phyloP scores from a whole-genome alignment of 257 asterid species.

The Echites panduratus region DNA sequence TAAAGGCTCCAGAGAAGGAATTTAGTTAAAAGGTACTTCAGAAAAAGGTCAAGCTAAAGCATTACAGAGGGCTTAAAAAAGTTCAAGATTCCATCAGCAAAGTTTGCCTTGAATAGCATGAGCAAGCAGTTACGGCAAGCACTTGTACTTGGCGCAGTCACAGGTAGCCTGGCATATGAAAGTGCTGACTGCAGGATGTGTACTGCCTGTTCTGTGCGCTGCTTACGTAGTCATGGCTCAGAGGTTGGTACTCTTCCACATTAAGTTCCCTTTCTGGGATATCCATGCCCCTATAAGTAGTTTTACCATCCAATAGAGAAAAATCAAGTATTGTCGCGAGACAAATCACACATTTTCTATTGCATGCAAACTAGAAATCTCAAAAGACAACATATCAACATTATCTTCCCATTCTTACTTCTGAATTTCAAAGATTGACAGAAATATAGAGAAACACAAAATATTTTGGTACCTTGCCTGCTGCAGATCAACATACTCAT shows the following conservation, averaged over 20 bases:
- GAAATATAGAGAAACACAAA: not conserved
- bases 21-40: not conserved
- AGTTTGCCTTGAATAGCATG: not conserved
- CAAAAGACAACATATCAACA: too few relatives aligned
- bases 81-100: not conserved
- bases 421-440: not conserved
- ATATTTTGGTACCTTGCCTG: not conserved
- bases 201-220: not conserved
- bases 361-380: too few relatives aligned
- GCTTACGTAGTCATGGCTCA: not conserved
- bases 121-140: too few relatives aligned
- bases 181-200: not conserved
- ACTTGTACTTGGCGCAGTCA: not conserved
- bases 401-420: not conserved
- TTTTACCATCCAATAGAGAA: not conserved
- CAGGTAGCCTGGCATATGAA: not conserved
- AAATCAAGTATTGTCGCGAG: not conserved
- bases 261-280: not conserved
- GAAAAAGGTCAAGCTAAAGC: not conserved
- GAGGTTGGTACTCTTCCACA: not conserved
- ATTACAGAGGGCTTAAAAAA: not conserved
- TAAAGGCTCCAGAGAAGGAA: not conserved
- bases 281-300: not conserved
- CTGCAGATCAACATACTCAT: not conserved
- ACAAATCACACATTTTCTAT: not conserved